A percentile compares a stretch with the other conserved stretches of the same genome.
These are phyloP conservation scores for Fonsecaea nubica DNA, from an alignment of 2,329 filamentous ascomycete genomes.

Conservation along the genomic window DNA sequence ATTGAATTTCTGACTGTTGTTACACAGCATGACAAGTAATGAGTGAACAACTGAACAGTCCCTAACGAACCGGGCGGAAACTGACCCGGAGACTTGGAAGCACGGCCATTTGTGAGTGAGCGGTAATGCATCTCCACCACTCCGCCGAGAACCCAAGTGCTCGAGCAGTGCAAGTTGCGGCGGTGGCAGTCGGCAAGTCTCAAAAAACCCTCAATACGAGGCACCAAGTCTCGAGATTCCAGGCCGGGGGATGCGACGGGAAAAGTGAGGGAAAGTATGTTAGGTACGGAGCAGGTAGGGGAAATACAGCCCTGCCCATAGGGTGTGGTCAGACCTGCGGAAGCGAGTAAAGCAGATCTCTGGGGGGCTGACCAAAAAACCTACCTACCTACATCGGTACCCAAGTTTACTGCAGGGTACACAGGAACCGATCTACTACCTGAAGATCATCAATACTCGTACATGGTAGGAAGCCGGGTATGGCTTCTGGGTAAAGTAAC, in stretches of 20 bases:
- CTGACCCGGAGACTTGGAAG: background rate
- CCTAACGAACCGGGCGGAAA: background rate
- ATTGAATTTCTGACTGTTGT: slow-evolving; percentile 4
- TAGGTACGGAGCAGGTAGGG: too few relatives aligned
- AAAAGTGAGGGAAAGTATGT: background rate
- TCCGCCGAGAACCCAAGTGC: background rate
- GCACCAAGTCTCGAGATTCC: background rate
- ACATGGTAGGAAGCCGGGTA: background rate
- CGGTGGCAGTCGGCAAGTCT: slow-evolving; percentile 1
- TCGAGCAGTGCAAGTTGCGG: background rate
- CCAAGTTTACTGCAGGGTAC: background rate
- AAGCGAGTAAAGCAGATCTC: background rate
- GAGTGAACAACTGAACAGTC: background rate
- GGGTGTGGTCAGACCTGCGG: background rate
- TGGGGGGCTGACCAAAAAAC: background rate
- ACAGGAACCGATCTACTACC: background rate
- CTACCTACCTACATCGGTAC: too few relatives aligned
- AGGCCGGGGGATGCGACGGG: background rate
- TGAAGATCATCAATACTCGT: background rate
- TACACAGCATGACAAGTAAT: slow-evolving; percentile 5
- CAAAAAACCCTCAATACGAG: background rate
- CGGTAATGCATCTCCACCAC: background rate
- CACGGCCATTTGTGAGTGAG: background rate
- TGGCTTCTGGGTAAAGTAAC: background rate
- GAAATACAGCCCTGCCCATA: background rate